phyloP scores from a whole-genome alignment of 2,329 filamentous ascomycete genomes.

The Botrytis medusae region DNA sequence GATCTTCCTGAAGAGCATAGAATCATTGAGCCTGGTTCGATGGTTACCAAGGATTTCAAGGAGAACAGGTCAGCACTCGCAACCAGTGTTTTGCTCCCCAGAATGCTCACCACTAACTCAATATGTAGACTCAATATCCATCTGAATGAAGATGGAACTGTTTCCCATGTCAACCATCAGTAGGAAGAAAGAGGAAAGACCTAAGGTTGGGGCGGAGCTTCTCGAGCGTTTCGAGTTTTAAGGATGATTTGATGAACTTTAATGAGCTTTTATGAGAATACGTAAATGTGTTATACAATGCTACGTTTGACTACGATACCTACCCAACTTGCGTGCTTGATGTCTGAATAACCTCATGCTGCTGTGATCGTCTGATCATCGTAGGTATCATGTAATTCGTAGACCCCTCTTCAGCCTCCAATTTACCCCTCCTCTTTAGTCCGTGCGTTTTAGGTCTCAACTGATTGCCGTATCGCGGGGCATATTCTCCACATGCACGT shows the following conservation, averaged over 20 bases:
- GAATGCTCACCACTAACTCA: slow-evolving; percentile 16
- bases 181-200: slow-evolving; percentile 22
- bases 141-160: slow-evolving; percentile 59
- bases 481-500: slow-evolving; percentile 23
- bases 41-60: slow-evolving; percentile 58
- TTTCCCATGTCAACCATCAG: slow-evolving; percentile 56
- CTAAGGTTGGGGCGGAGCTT: background rate
- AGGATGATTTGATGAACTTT: background rate
- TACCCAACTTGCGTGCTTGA: background rate
- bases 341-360: slow-evolving; percentile 8
- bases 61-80: slow-evolving; percentile 35
- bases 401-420: background rate
- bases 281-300: background rate
- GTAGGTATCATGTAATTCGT: background rate
- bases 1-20: slow-evolving; percentile 58
- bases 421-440: slow-evolving; percentile 18
- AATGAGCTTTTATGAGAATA: background rate
- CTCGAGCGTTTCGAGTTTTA: background rate
- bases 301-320: background rate
- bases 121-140: slow-evolving; percentile 58
- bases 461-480: slow-evolving; percentile 29
- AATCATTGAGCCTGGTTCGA: slow-evolving; percentile 56
- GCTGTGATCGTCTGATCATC: background rate
- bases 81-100: background rate
- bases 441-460: slow-evolving; percentile 23